Percentiles rank a stretch among this genome's conserved stretches.
These are phyloP conservation scores for Malassezia yamatoensis DNA, from an alignment of 1,284 basidiomycete species.

Conservation along the genomic window DNA sequence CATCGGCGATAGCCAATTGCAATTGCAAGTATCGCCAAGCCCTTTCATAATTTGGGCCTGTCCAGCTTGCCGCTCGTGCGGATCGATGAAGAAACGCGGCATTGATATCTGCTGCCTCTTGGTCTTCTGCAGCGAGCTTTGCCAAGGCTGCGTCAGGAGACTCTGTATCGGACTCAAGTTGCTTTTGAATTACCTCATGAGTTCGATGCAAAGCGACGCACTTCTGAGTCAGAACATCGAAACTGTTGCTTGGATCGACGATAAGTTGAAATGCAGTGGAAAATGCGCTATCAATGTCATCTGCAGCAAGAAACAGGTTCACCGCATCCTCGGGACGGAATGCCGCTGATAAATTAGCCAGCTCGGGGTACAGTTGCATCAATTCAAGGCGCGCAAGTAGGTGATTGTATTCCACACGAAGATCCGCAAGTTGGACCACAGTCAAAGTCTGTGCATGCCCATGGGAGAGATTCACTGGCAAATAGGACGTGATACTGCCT, in stretches of 20 bases:
- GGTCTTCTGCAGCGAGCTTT: conserved; percentile 8
- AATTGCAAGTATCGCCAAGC: conserved; percentile 80
- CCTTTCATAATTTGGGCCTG: conserved; percentile 66
- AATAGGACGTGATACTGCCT: conserved; percentile 61
- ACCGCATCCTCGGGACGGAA: conserved; percentile 56
- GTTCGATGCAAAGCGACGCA: conserved; percentile 54
- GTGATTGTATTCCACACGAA: conserved; percentile 72
- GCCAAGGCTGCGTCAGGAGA: conserved; percentile 1
- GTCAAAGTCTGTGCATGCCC: conserved; percentile 55
- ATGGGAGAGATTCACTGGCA: conserved; percentile 54
- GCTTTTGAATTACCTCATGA: background rate
- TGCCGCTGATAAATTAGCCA: conserved; percentile 38
- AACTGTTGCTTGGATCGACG: conserved; percentile 78
- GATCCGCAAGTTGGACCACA: conserved; percentile 68
- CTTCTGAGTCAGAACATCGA: conserved; percentile 65
- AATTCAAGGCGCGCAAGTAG: conserved; percentile 70
- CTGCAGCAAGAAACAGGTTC: conserved; percentile 66
- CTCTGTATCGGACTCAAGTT: conserved; percentile 6
- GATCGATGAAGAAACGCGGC: conserved; percentile 29
- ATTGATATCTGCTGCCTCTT: conserved; percentile 15
- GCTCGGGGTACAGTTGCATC: conserved; percentile 56
- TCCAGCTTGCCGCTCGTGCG: conserved; percentile 57
- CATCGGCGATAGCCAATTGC: conserved; percentile 62
- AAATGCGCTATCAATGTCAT: conserved; percentile 70
- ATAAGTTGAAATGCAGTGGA: conserved; percentile 63